Base-by-base conservation (phyloP, 169 alveolate species). In the Miamiensis avidus region DNA sequence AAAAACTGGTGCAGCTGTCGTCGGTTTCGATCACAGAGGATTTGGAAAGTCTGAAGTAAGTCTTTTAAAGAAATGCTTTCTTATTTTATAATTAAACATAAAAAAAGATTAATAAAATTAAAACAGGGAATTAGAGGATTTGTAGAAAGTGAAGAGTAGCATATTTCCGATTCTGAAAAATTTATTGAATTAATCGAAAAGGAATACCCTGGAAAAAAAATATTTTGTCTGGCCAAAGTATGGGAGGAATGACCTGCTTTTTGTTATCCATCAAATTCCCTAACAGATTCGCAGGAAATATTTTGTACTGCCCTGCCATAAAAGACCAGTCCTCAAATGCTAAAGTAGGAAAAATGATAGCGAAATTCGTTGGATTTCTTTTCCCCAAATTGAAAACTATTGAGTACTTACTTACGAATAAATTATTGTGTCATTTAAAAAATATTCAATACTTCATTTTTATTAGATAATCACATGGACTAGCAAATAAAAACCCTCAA, bases 31-130 rank as follows among this genome's bases (percentile, higher is more conserved):
- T 74, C 64, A 82, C 74, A 85, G 89, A 85, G 89, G 89, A 34
- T 78, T 85, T 34, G 89, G 89, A 26, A 86, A 86, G 32, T 65
- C 82, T n/a, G 90, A 86, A 75, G 90, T 28, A 81, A 86, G 81
- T 86, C 87, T 4, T 82, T 65, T 27, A 6, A 31, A 25, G 85
- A 79, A 28, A 65, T 83, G 27, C 81, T 81, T 49, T 49, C 28
- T 16, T 30, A 26, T 16, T 82, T 74, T 31, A 81, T 86, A 49
- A 34, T 34, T 1, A 76, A 74, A 30, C 72, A 74, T 31, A 81
- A 79, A 74, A 74, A 81, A 1, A 15, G 34, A 28, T 65, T 32
- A 74, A 82, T 86, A 75, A 34, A 34, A 64, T 30, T 33, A 29
- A 28, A 65, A 65, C 34, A 81, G 75, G 90, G 90, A 20, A 0